phyloP scores from a whole-genome alignment of 1,284 basidiomycete species.

The Cryptococcus floricola region DNA sequence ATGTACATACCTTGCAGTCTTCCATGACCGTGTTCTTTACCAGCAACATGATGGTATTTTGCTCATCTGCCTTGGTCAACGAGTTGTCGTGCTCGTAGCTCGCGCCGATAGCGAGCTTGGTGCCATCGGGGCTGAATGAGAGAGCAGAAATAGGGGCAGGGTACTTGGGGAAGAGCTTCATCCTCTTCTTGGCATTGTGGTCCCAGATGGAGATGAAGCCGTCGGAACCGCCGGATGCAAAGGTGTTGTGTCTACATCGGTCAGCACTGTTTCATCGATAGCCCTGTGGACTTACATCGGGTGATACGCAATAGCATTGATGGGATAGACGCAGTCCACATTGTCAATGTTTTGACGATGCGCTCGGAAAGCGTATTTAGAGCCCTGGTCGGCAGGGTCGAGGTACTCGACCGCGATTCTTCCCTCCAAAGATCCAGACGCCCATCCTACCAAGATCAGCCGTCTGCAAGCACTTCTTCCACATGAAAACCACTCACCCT shows the following conservation, averaged over 20 bases:
- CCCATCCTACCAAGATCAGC: conserved; percentile 65
- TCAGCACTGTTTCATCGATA: neutral
- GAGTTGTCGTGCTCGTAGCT: conserved; percentile 87
- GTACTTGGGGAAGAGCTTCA: conserved; percentile 83
- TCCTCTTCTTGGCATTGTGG: conserved; percentile 89
- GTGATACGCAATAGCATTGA: conserved; percentile 92
- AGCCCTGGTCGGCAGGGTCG: conserved; percentile 72
- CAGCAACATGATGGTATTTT: conserved; percentile 37
- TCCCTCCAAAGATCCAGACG: conserved; percentile 89
- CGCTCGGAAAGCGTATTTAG: conserved; percentile 98
- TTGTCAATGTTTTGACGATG: conserved; percentile 85
- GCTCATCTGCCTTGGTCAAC: conserved; percentile 40
- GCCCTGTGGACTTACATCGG: conserved; percentile 59
- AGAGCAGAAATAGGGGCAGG: conserved; percentile 65
- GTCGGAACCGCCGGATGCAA: conserved; percentile 90
- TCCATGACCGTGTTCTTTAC: conserved; percentile 50
- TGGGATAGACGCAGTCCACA: conserved; percentile 97
- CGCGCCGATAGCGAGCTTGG: conserved; percentile 71
- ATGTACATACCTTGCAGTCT: conserved; percentile 45
- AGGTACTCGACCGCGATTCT: conserved; percentile 97
- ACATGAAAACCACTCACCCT: conserved; percentile 58
- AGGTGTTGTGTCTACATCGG: conserved; percentile 73
- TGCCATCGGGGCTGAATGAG: conserved; percentile 78
- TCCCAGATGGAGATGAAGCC: conserved; percentile 93
- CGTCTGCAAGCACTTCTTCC: neutral